phyloP scores from a whole-genome alignment of 768 basidiomycete genomes.

The Tricholoma bakamatsutake region DNA sequence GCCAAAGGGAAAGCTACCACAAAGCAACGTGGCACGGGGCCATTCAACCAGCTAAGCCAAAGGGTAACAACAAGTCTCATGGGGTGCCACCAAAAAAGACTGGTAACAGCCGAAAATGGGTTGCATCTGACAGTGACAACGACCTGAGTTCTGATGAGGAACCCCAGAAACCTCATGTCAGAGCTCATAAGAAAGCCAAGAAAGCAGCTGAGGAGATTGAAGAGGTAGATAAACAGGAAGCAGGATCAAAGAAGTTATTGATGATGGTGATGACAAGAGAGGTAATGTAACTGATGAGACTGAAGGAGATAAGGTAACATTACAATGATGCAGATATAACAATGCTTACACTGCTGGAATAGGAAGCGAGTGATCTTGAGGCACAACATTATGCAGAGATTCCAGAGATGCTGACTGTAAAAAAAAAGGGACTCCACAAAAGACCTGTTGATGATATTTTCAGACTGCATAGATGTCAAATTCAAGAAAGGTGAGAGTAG shows the following conservation, averaged over 20 bases:
- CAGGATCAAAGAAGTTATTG: not conserved
- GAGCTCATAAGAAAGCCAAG: not conserved
- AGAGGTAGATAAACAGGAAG: not conserved
- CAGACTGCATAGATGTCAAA: not conserved
- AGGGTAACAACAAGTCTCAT: too few species aligned
- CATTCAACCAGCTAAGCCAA: too few species aligned
- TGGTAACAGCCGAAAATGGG: too few species aligned
- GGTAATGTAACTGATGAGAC: not conserved
- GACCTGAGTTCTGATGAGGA: not conserved
- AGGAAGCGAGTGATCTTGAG: conserved; percentile 2
- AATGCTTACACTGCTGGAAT: not conserved
- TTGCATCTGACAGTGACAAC: not conserved
- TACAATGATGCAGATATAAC: not conserved
- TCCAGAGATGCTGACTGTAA: not conserved
- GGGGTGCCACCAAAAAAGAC: too few species aligned
- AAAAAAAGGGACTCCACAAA: not conserved
- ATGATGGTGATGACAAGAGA: not conserved
- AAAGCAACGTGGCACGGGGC: too few species aligned
- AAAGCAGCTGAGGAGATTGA: not conserved
- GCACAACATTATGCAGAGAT: not conserved
- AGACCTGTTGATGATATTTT: conserved; percentile 3
- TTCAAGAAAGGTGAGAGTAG: not conserved
- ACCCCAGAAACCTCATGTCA: not conserved
- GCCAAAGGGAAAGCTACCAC: too few species aligned
- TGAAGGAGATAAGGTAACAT: not conserved